These are phyloP conservation scores for Wickerhamiella nectarea DNA, from an alignment of 805 yeast species.

Conservation along the genomic window DNA sequence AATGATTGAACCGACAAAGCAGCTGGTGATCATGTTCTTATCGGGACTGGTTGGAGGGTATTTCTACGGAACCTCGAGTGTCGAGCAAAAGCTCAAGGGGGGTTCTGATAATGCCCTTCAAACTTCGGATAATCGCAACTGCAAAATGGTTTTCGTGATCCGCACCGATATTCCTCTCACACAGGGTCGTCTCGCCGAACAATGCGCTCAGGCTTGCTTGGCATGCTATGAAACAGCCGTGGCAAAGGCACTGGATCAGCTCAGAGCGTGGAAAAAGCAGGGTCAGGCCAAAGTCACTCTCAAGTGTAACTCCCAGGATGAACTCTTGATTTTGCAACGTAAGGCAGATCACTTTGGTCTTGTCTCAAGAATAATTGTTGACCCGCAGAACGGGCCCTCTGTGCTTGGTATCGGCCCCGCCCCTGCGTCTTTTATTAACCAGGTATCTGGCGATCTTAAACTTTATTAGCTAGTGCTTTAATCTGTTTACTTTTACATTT, in stretches of 20 bases:
- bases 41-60: conserved; percentile 10
- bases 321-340: conserved; percentile 63
- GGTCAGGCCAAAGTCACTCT: conserved; percentile 94
- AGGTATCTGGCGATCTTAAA: conserved; percentile 66
- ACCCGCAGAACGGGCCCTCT: conserved; percentile 91
- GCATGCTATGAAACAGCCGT: conserved; percentile 58
- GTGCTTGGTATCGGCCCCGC: conserved; percentile 98
- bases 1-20: conserved; percentile 31
- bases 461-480: conserved; percentile 50
- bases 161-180: conserved; percentile 84
- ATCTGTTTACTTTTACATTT: conserved; percentile 5
- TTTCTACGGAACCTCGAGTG: conserved; percentile 8
- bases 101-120: not conserved
- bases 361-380: conserved; percentile 71
- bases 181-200: conserved; percentile 95
- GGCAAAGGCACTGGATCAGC: conserved; percentile 45
- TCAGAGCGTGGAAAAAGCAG: conserved; percentile 59
- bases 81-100: conserved; percentile 2
- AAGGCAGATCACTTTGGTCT: conserved; percentile 68
- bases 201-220: conserved; percentile 94
- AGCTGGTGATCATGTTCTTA: conserved; percentile 4
- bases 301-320: conserved; percentile 44
- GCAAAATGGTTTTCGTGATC: conserved; percentile 66
- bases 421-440: conserved; percentile 62
- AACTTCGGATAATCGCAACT: conserved; percentile 9